Base-by-base conservation (phyloP, 2,329 filamentous ascomycete species). In the Colletotrichum sp. region DNA sequence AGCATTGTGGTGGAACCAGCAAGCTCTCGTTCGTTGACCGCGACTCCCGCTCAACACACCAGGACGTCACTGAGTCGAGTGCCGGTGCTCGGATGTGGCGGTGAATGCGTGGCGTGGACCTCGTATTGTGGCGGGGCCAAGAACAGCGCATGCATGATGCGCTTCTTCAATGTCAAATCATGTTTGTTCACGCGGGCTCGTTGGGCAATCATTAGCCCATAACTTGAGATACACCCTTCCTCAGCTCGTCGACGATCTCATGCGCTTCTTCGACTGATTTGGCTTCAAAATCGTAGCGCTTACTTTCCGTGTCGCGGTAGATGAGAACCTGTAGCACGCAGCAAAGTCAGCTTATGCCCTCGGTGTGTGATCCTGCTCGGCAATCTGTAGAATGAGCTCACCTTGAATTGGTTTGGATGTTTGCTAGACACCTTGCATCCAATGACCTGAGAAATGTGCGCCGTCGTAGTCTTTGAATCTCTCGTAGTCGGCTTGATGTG, bases 261-360 rank as follows among this genome's bases (percentile, higher is more conserved):
- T 90, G 88, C 59, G 95, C 95, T 84, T 96, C 94, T 34, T 92
- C 91, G 13, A 90, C 88, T 78, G 88, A 93, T 78, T 90, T 91
- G n/a, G 94, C 92, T 84, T 96, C 95, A 82, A 97, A 97, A 79
- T 97, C 95, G 84, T 97, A 97, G 76, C 95, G 86, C 86, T 96
- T 96, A 77, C 90, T 93, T 85, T 96, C 95, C 3, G 92, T 91
- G 65, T 93, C 92, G 82, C 93, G 93, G 84, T 94, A 96, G 27
- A 96, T 93, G 69, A 95, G 88, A 29, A 93, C 86, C 91, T 93
- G 27, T 16, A 25, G 27, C 7, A 39, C 49, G 16, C 44, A 25
- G 25, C 15, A 57, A 36, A 39, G 66, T 77, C 32, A 77, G 75
- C 62, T 22, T 55, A 29, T 55, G 52, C 12, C 27, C n/a, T 13